Base-by-base conservation (phyloP, 306 rosid genomes). In the Biancaea sappan region DNA sequence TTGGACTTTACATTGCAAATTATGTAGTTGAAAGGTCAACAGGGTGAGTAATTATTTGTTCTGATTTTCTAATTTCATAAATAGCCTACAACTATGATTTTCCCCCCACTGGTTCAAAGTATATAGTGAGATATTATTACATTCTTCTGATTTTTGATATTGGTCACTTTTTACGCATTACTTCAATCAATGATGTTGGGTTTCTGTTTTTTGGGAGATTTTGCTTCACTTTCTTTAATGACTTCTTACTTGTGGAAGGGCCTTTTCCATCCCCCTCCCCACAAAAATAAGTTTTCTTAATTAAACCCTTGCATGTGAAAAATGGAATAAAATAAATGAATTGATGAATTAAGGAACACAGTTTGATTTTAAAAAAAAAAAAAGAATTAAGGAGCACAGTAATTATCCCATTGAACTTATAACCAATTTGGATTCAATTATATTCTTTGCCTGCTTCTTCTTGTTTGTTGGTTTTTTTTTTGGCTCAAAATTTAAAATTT, bases 21-120 rank as follows among this genome's bases (percentile, higher is more conserved):
- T 94, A 94, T 75, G 97, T 92, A 38, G 93, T 94, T 83, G 99
- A 94, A 80, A 88, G 99, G 79, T 94, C 99, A 60, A 94, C 99
- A 2, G 99, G 99, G 99, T 94, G 78, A 86, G 99, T 78, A 40
- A 54, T 84, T n/a, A 24, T 60, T 29, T 79, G 14, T 37, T 13
- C 69, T 44, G 56, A 44, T 79, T 76, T 51, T 69, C 32, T 67
- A 6, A 19, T 76, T 66, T 35, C 57, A 56, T 51, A 41, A 79
- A 35, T 43, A 38, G 56, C 61, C 56, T 40, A 14, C 69, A 31
- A 72, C 56, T 72, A 59, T 50, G 76, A 32, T 15, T 6, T 18
- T 18, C n/a, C 47, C 65, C 56, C 64, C 18, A 19, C 18, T 52
- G 29, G 76, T 66, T 57, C 66, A 37, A 65, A 72, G 52, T 29